Percentiles rank a stretch among this genome's conserved stretches.
These are phyloP conservation scores for Candida krabiensis DNA, from an alignment of 805 yeast genomes.

Conservation along the genomic window DNA sequence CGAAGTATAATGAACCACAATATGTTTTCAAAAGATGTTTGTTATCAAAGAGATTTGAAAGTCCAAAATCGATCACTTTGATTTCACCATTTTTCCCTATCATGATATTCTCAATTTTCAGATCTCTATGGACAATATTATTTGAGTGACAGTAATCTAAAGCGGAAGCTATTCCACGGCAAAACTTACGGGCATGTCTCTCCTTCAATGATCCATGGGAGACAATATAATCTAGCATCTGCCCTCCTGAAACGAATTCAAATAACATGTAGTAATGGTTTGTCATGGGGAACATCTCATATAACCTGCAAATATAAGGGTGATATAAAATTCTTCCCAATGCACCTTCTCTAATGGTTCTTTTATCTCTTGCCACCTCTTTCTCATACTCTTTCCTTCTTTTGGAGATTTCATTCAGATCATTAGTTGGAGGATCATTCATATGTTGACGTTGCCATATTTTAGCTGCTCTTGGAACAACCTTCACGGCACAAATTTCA, in stretches of 20 bases:
- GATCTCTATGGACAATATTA: slow-evolving; percentile 94
- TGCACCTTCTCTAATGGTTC: slow-evolving; percentile 95
- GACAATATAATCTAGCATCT: slow-evolving; percentile 94
- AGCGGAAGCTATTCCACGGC: slow-evolving; percentile 92
- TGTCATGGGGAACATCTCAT: slow-evolving; percentile 95
- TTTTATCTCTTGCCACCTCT: slow-evolving; percentile 84
- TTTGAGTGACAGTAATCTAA: slow-evolving; percentile 91
- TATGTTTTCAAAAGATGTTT: slow-evolving; percentile 79
- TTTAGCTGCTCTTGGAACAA: slow-evolving; percentile 86
- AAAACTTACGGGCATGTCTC: slow-evolving; percentile 90
- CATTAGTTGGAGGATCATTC: slow-evolving; percentile 64
- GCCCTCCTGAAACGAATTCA: slow-evolving; percentile 97
- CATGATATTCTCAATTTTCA: slow-evolving; percentile 94
- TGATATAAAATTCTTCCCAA: slow-evolving; percentile 87
- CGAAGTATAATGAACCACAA: slow-evolving; percentile 96
- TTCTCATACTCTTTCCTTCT: slow-evolving; percentile 72
- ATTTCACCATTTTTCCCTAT: slow-evolving; percentile 92
- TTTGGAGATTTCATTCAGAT: slow-evolving; percentile 55
- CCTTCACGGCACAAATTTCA: slow-evolving; percentile 88
- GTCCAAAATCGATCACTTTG: slow-evolving; percentile 94
- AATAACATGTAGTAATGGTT: slow-evolving; percentile 95
- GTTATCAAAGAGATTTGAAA: slow-evolving; percentile 80
- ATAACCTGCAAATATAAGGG: slow-evolving; percentile 86
- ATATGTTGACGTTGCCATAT: slow-evolving; percentile 71
- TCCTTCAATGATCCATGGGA: slow-evolving; percentile 95